These are phyloP conservation scores for Erythrobasidium hasegawianum DNA, from an alignment of 1,284 basidiomycete genomes.

Conservation along the genomic window DNA sequence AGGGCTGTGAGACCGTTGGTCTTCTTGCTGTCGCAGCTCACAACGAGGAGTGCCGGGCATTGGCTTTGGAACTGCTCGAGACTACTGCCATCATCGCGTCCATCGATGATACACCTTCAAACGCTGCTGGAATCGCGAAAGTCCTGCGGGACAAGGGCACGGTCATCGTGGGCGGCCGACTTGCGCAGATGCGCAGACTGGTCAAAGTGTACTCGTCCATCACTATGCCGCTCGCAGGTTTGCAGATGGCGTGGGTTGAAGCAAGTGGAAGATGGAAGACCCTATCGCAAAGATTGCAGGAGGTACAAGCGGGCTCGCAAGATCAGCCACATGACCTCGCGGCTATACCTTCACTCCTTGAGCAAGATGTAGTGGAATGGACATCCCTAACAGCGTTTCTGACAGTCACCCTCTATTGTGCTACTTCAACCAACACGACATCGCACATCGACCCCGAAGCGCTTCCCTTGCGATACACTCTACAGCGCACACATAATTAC, in stretches of 20 bases:
- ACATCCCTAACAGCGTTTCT: slow-evolving; percentile 17
- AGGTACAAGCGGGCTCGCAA: neutral
- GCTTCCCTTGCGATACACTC: neutral
- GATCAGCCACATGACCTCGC: too few relatives aligned
- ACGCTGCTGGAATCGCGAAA: neutral
- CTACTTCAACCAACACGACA: neutral
- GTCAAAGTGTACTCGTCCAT: slow-evolving; percentile 3
- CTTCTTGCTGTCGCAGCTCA: neutral
- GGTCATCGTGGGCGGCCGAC: slow-evolving; percentile 2
- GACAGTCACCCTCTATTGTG: neutral
- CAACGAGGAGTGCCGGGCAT: neutral
- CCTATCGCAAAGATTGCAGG: neutral
- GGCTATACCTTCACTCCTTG: neutral
- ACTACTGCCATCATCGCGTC: neutral
- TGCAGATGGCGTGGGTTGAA: slow-evolving; percentile 3
- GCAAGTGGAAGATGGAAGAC: slow-evolving; percentile 3
- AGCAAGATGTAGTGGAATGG: slow-evolving; percentile 14
- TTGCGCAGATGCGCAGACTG: slow-evolving; percentile 15
- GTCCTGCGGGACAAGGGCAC: neutral
- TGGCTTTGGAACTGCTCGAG: neutral
- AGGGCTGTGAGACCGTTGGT: neutral
- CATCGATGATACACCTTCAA: neutral
- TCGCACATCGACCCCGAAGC: neutral
- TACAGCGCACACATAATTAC: neutral
- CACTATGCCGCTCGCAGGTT: neutral